These are phyloP conservation scores for Rhynchospora breviuscula DNA, from an alignment of 176 grass and related monocot genomes.

Conservation along the genomic window DNA sequence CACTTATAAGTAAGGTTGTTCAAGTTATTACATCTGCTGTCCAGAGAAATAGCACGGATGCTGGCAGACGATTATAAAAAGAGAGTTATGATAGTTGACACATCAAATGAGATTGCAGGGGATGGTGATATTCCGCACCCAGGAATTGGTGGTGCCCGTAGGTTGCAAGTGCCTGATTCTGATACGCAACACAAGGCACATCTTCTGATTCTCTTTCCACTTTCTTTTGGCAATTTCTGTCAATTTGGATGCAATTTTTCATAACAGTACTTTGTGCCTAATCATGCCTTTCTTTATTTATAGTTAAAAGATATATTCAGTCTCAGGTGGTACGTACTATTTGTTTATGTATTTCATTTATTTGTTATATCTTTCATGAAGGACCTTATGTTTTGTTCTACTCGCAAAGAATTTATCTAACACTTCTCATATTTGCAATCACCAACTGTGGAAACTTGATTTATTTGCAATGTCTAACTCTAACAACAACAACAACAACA, in stretches of 20 bases:
- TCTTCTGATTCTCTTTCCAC: background rate
- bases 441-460: background rate
- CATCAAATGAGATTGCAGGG: constrained; percentile 93
- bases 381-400: background rate
- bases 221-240: background rate
- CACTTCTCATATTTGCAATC: background rate
- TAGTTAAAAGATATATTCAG: background rate
- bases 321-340: background rate
- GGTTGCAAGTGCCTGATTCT: constrained; percentile 82
- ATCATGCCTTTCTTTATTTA: background rate
- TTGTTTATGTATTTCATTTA: background rate
- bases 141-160: constrained; percentile 68
- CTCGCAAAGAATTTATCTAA: background rate
- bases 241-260: background rate
- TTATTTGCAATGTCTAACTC: background rate
- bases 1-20: background rate
- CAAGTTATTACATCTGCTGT: constrained; percentile 7
- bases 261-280: background rate
- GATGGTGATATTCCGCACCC: constrained; percentile 92
- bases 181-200: constrained; percentile 84
- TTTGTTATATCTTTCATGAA: background rate
- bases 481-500: background rate
- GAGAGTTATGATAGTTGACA: constrained; percentile 87
- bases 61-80: constrained; percentile 82
- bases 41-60: constrained; percentile 87